A percentile compares a stretch with the other conserved stretches of the same genome.
phyloP scores from a whole-genome alignment of 331 rosid genomes.

The Malus hybrid region DNA sequence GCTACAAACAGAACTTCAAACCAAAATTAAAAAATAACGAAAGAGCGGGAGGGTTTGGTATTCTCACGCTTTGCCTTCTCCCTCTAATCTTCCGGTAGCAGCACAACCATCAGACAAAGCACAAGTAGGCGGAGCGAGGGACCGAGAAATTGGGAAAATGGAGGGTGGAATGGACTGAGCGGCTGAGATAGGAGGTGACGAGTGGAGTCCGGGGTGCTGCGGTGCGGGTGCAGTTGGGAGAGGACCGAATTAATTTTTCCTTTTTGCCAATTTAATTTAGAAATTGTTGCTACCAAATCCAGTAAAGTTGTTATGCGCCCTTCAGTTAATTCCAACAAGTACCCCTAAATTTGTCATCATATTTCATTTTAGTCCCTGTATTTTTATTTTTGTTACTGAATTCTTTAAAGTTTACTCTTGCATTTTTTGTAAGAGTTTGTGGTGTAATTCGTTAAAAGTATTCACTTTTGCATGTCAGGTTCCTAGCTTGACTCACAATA shows the following conservation, averaged over 20 bases:
- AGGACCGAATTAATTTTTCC: neutral
- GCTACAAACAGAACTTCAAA: neutral
- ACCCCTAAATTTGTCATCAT: too few relatives aligned
- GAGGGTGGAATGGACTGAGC: neutral
- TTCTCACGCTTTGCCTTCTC: neutral
- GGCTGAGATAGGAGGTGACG: neutral
- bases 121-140: neutral
- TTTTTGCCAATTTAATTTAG: too few relatives aligned
- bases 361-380: too few relatives aligned
- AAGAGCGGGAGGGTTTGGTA: neutral
- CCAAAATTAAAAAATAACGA: neutral
- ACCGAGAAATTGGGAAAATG: neutral
- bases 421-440: too few relatives aligned
- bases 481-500: too few relatives aligned
- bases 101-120: neutral
- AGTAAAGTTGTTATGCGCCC: too few relatives aligned
- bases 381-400: too few relatives aligned
- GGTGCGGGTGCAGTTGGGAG: neutral
- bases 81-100: neutral
- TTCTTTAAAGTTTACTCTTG: too few relatives aligned
- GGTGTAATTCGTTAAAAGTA: too few relatives aligned
- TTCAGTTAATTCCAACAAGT: too few relatives aligned
- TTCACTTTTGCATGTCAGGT: too few relatives aligned
- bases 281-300: too few relatives aligned
- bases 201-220: neutral